phyloP scores from a whole-genome alignment of 495 filamentous ascomycete species.

The Penicillium paxilli region DNA sequence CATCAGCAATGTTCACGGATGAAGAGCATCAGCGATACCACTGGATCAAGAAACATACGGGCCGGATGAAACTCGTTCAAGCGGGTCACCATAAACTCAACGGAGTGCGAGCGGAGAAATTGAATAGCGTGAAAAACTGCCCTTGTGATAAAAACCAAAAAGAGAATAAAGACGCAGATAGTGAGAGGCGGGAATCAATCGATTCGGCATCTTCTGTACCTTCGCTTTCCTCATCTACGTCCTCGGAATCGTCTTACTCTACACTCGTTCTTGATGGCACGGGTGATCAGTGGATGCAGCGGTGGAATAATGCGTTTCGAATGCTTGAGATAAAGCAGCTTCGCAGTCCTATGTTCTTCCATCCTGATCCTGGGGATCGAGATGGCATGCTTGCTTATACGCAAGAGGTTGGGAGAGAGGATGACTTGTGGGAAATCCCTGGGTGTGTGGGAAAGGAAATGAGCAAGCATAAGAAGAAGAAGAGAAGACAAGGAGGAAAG shows the following conservation, averaged over 20 bases:
- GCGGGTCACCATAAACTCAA: conserved; percentile 28
- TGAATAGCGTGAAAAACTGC: conserved; percentile 18
- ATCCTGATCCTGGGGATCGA: conserved; percentile 63
- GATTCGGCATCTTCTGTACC: conserved; percentile 27
- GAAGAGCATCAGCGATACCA: conserved; percentile 65
- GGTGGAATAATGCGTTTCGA: conserved; percentile 57
- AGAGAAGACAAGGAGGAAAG: conserved; percentile 41
- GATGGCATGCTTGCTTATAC: conserved; percentile 63
- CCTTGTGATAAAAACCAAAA: conserved; percentile 18
- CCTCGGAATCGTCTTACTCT: conserved; percentile 25
- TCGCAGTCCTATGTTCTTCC: conserved; percentile 68
- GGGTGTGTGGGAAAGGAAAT: conserved; percentile 63
- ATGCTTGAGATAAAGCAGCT: conserved; percentile 59
- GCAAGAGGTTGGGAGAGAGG: conserved; percentile 46
- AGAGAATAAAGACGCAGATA: conserved; percentile 17
- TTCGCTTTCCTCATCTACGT: conserved; percentile 29
- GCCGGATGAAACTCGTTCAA: conserved; percentile 44
- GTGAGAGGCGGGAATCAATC: conserved; percentile 21
- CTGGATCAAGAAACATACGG: conserved; percentile 59
- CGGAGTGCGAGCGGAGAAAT: conserved; percentile 32
- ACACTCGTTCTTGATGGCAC: conserved; percentile 54
- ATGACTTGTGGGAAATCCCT: conserved; percentile 56
- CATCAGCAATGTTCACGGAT: conserved; percentile 65
- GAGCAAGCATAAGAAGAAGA: conserved; percentile 65
- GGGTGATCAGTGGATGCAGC: conserved; percentile 52